A percentile compares a stretch with the other conserved stretches of the same genome.
Evolutionary conservation across 169 alveolate genomes (phyloP).

Genomic region (Plasmodium falciparum): DNA sequence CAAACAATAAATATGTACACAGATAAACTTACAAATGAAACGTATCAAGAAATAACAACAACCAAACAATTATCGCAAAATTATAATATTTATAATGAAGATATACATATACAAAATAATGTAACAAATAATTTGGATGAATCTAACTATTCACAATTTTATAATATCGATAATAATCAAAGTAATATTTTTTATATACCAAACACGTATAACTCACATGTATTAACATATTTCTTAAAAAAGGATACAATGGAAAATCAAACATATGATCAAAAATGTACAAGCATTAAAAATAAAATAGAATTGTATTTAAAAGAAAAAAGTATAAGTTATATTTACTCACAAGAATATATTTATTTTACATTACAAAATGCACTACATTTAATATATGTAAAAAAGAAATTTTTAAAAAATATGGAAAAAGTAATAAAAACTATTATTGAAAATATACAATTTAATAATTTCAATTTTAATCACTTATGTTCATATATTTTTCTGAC

Average conservation of each 20-base stretch:
- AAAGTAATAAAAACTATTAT: conserved; percentile 70
- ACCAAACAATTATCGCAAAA: not conserved
- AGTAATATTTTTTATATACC: no score
- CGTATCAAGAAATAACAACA: not conserved
- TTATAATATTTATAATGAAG: not conserved
- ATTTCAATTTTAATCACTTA: conserved; percentile 36
- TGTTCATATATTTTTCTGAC: conserved; percentile 41
- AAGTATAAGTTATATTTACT: conserved; percentile 19
- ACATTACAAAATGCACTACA: conserved; percentile 31
- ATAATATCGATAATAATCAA: not conserved
- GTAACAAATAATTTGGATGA: conserved; percentile 8
- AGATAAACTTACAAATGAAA: not conserved
- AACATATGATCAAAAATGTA: conserved; percentile 25
- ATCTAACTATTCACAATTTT: conserved; percentile 29
- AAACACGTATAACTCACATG: not conserved
- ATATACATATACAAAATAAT: not conserved
- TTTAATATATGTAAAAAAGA: conserved; percentile 45
- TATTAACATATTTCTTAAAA: conserved; percentile 14
- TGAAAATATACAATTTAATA: conserved; percentile 51
- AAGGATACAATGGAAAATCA: conserved; percentile 12
- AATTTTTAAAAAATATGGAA: conserved; percentile 62
- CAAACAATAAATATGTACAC: not conserved
- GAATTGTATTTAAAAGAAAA: conserved; percentile 34
- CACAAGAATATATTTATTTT: conserved; percentile 21
- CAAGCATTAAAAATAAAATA: conserved; percentile 34